Conservation (phyloP, 495 filamentous ascomycete species). For the Aspergillus incahuasiensis region DNA sequence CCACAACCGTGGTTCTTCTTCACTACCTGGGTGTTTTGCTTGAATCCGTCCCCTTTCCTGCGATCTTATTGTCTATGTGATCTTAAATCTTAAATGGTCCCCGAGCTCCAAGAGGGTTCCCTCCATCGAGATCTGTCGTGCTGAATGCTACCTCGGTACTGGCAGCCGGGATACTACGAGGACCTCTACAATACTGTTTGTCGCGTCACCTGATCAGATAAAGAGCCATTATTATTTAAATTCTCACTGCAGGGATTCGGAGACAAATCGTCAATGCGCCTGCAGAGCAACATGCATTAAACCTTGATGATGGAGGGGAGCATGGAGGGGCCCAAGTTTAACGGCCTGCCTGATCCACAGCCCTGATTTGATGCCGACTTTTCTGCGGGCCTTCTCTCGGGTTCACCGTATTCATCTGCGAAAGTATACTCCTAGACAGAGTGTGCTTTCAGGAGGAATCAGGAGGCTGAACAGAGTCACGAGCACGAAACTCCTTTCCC, state of each 20-base stretch:
- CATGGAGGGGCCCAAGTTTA: slow-evolving; percentile 14
- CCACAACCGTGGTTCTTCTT: slow-evolving; percentile 14
- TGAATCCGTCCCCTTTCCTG: not conserved
- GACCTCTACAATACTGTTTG: not conserved
- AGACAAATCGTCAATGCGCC: slow-evolving; percentile 16
- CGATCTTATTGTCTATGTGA: not conserved
- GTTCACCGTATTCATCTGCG: not conserved
- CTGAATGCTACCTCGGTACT: not conserved
- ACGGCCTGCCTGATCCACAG: slow-evolving; percentile 5
- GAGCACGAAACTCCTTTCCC: not conserved
- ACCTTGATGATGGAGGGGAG: slow-evolving; percentile 6
- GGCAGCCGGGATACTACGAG: too few relatives aligned
- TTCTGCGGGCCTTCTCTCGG: not conserved
- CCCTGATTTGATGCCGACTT: not conserved
- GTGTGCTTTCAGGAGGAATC: not conserved
- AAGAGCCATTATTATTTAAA: not conserved
- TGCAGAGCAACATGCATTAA: slow-evolving; percentile 12
- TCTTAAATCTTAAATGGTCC: not conserved
- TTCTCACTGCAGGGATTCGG: slow-evolving; percentile 9
- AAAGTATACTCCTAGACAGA: not conserved
- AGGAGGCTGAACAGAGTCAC: not conserved
- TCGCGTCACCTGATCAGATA: not conserved
- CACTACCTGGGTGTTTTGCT: not conserved
- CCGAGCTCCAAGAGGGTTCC: not conserved
- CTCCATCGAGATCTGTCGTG: not conserved